These are phyloP conservation scores for Dictyostelium capitatum DNA, from an alignment of 78 protist genomes.

Conservation along the genomic window DNA sequence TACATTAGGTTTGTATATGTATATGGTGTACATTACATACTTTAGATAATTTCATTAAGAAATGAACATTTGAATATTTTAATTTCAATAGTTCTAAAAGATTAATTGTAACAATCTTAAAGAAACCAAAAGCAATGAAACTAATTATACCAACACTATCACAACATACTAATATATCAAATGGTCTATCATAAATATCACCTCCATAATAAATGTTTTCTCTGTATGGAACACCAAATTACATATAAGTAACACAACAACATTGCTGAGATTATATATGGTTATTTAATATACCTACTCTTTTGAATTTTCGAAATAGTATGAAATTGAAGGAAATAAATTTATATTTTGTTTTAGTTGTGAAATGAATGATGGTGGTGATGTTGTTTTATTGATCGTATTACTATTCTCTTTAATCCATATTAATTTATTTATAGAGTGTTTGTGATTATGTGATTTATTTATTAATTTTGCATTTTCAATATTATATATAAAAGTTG, in stretches of 20 bases:
- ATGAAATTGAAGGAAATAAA: neutral
- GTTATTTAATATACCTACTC: neutral
- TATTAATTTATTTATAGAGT: neutral
- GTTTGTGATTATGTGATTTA: slow-evolving; percentile 6
- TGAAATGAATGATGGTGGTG: neutral
- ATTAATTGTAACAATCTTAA: slow-evolving; percentile 8
- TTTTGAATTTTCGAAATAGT: slow-evolving; percentile 8
- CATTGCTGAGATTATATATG: neutral
- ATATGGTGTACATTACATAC: neutral
- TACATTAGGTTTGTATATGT: neutral
- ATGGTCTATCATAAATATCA: neutral
- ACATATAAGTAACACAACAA: neutral
- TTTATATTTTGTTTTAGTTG: neutral
- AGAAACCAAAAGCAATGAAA: slow-evolving; percentile 9
- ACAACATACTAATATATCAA: slow-evolving; percentile 13
- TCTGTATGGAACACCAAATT: neutral
- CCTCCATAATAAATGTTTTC: neutral
- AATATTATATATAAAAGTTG: slow-evolving; percentile 4
- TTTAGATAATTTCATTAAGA: slow-evolving; percentile 12
- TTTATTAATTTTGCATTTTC: slow-evolving; percentile 53
- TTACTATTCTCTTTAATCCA: slow-evolving; percentile 36
- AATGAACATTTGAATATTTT: slow-evolving; percentile 17
- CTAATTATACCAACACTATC: slow-evolving; percentile 9
- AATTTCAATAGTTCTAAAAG: neutral
- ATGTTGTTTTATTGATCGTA: neutral